Evolutionary conservation across 768 basidiomycete genomes (phyloP).

Genomic region (Lanmaoa pseudosensibilis): DNA sequence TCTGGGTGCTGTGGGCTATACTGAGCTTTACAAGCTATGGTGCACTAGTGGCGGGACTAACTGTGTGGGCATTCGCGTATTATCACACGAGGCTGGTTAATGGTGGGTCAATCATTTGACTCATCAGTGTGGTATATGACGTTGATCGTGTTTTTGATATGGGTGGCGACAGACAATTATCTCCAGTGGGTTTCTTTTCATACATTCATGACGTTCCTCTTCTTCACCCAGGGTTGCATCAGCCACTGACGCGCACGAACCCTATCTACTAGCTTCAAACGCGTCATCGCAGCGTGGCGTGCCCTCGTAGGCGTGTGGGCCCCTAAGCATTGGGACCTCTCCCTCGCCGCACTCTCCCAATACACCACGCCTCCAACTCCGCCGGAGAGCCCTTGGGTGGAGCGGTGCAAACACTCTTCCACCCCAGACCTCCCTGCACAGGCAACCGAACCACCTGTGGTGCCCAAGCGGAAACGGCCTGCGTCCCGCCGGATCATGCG

Average conservation of each 20-base stretch:
- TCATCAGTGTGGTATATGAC: constrained; percentile 24
- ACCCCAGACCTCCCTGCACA: constrained; percentile 25
- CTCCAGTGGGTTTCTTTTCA: constrained; percentile 55
- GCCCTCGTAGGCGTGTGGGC: constrained; percentile 95
- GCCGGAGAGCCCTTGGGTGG: constrained; percentile 71
- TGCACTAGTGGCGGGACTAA: constrained; percentile 63
- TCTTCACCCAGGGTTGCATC: constrained; percentile 12
- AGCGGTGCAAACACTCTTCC: constrained; percentile 43
- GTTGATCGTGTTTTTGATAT: constrained; percentile 11
- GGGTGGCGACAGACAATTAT: constrained; percentile 58
- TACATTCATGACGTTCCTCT: background rate
- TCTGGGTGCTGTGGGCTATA: constrained; percentile 83
- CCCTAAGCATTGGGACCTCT: constrained; percentile 80
- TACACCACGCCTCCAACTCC: constrained; percentile 69
- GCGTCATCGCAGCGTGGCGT: constrained; percentile 90
- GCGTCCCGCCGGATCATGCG: constrained; percentile 84
- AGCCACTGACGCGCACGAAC: constrained; percentile 21
- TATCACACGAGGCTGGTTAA: constrained; percentile 89
- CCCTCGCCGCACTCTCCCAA: constrained; percentile 67
- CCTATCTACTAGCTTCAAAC: constrained; percentile 62
- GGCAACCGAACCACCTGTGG: constrained; percentile 39
- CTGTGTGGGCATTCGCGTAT: constrained; percentile 74
- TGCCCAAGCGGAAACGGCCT: constrained; percentile 44
- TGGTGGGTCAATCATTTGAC: constrained; percentile 48
- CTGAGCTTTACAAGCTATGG: constrained; percentile 76